Base-by-base conservation (phyloP, 306 rosid genomes). In the Cicer judaicum region DNA sequence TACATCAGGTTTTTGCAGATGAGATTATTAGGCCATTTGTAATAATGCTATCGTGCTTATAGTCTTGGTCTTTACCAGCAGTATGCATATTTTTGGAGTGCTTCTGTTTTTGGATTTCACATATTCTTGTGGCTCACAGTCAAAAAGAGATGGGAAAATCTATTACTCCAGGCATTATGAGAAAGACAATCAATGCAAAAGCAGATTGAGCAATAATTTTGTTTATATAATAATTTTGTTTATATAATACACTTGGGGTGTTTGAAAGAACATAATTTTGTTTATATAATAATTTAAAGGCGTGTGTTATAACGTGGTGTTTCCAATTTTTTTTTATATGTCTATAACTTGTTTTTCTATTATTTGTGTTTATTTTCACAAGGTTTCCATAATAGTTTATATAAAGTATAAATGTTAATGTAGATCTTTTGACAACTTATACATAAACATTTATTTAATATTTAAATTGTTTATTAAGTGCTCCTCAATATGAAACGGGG, bases 1-100 rank as follows among this genome's bases (percentile, higher is more conserved):
- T 50, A 21, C 18, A 0, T 65, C 41, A 44, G 29, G 62, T 65
- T 64, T 55, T 66, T 78, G 11, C 61, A 19, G 59, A 13, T 24
- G 70, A 64, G 70, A 71, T 50, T 77, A 43, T 54, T 36, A 16
- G 53, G 54, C 29, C 44, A 43, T 19, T 7, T 34, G 60, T 56
- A 36, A 40, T 29, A 34, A 11, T 41, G 59, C 64, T 52, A 15
- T 10, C 48, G 40, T 16, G 49, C 49, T 34, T 70, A 63, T 49
- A 11, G 72, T 34, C 44, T 40, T 42, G 64, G 19, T 55, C 49
- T 8, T 8, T 60, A 59, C 34, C 7, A 54, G 49, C 46, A n/a
- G 59, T 39, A 38, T 55, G 14, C 24, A 14, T 21, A 38, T 47
- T 59, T 48, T 50, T 56, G 4, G 41, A 59, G 16, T 60, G 49